Evolutionary conservation across 1,139 yeast genomes (phyloP), one percentile per base, ranked within the genome.

Genomic region (Yamadazyma mexicana): DNA sequence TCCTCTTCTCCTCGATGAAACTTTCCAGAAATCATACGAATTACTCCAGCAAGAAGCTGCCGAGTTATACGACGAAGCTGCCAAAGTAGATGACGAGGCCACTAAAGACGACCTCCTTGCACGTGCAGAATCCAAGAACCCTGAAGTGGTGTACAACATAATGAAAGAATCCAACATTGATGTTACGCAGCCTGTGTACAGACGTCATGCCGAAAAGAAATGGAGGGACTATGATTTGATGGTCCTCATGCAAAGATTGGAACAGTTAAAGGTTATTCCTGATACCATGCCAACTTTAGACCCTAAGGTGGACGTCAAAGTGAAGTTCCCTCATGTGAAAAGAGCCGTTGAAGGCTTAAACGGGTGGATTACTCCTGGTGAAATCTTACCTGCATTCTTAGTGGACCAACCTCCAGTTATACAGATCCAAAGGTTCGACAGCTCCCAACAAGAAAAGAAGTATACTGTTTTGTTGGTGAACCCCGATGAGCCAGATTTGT

Each of bases 271-370:
- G 38, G 88, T 88, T 37, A 86, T 94, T 47, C 98, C 98, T 22
- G 98, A 92, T 59, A 89, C 98, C 2, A 60, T 92, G 58, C 94
- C 98, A 17, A 88, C 98, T 0, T 64, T 92, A 43, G 81, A 76
- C n/a, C 98, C 98, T 15, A 66, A 73, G 47, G 94, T 80, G 12
- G 87, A 86, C 38, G 88, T 92, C 8, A 70, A 77, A 39, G 61
- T 94, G 35, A 83, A 79, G 62, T 92, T 92, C 59, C 83, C 85
- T 33, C 87, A 86, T 47, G 80, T 80, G 37, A 72, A 75, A 40
- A 68, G 77, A 16, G 75, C 79, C 43, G 9, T 35, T 2, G 24
- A 24, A 3, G 66, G 65, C 36, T 69, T 71, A 38, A 46, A 56
- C 31, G 75, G 71, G 47, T 82, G 87, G 87, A 66, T 91, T 31